A percentile compares a stretch with the other conserved stretches of the same genome.
Evolutionary conservation across 2,329 filamentous ascomycete genomes (phyloP).

Genomic region (Penicillium sp.): DNA sequence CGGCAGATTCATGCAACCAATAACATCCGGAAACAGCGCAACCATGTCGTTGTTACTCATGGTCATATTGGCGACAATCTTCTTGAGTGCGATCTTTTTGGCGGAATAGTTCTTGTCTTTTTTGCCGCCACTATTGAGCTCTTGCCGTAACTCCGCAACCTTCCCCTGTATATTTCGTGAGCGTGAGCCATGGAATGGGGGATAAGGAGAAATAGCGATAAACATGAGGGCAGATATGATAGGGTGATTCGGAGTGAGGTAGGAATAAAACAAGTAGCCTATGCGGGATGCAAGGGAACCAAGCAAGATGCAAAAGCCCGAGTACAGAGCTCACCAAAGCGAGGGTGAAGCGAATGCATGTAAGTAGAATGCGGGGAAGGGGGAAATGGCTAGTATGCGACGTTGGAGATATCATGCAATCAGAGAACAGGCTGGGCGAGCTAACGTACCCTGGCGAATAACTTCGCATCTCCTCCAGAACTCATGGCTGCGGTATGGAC

Average conservation of each 20-base stretch:
- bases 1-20: slow-evolving; percentile 90
- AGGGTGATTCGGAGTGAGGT: background rate
- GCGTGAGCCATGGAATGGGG: slow-evolving; percentile 30
- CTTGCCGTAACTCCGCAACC: slow-evolving; percentile 91
- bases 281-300: background rate
- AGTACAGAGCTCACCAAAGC: slow-evolving; percentile 2
- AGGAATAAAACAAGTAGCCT: slow-evolving; percentile 2
- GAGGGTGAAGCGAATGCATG: slow-evolving; percentile 11
- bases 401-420: slow-evolving; percentile 6
- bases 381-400: background rate
- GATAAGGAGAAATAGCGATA: slow-evolving; percentile 28
- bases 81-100: slow-evolving; percentile 98
- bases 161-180: slow-evolving; percentile 72
- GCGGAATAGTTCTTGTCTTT: slow-evolving; percentile 95
- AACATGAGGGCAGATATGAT: slow-evolving; percentile 25
- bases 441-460: slow-evolving; percentile 88
- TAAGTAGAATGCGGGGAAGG: slow-evolving; percentile 20
- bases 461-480: slow-evolving; percentile 91
- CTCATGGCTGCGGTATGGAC: slow-evolving; percentile 50
- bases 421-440: slow-evolving; percentile 19
- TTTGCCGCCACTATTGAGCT: slow-evolving; percentile 89
- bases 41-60: slow-evolving; percentile 99
- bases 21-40: slow-evolving; percentile 89
- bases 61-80: slow-evolving; percentile 99
- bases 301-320: slow-evolving; percentile 3